These are phyloP conservation scores for Saccharomycopsis sp. DNA, from an alignment of 805 yeast genomes.

Conservation along the genomic window DNA sequence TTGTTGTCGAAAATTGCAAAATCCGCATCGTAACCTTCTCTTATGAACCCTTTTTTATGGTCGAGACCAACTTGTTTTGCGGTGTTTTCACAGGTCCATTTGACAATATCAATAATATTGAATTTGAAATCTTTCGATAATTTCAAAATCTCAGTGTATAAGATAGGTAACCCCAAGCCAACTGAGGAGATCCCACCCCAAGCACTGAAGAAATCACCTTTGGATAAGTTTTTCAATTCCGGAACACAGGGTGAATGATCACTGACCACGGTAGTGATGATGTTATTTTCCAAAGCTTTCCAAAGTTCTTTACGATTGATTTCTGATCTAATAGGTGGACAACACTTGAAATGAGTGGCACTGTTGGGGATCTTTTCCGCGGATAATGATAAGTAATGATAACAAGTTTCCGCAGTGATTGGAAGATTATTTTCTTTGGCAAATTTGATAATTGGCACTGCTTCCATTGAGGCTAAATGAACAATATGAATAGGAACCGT, in stretches of 20 bases:
- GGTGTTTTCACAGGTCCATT: constrained; percentile 78
- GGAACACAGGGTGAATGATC: constrained; percentile 98
- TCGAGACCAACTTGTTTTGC: constrained; percentile 76
- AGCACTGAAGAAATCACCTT: constrained; percentile 83
- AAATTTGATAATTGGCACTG: constrained; percentile 67
- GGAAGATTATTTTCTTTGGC: constrained; percentile 42
- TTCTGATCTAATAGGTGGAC: constrained; percentile 85
- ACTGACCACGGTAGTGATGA: constrained; percentile 78
- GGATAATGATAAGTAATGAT: constrained; percentile 72
- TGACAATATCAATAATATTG: constrained; percentile 51
- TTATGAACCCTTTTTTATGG: constrained; percentile 62
- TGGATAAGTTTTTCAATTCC: constrained; percentile 66
- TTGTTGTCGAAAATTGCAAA: constrained; percentile 70
- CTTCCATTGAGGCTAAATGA: constrained; percentile 79
- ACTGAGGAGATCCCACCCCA: constrained; percentile 97
- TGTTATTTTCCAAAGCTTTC: constrained; percentile 58
- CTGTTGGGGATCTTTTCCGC: constrained; percentile 73
- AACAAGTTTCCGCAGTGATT: constrained; percentile 85
- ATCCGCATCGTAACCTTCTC: constrained; percentile 80
- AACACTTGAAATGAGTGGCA: constrained; percentile 81
- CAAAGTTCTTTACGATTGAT: constrained; percentile 64
- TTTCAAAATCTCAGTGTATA: constrained; percentile 63
- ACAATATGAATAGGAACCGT: constrained; percentile 74
- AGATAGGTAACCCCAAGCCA: constrained; percentile 77
- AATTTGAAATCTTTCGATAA: constrained; percentile 27